Evolutionary conservation across 768 basidiomycete species (phyloP).

Genomic region (Hydnomerulius pinastri): DNA sequence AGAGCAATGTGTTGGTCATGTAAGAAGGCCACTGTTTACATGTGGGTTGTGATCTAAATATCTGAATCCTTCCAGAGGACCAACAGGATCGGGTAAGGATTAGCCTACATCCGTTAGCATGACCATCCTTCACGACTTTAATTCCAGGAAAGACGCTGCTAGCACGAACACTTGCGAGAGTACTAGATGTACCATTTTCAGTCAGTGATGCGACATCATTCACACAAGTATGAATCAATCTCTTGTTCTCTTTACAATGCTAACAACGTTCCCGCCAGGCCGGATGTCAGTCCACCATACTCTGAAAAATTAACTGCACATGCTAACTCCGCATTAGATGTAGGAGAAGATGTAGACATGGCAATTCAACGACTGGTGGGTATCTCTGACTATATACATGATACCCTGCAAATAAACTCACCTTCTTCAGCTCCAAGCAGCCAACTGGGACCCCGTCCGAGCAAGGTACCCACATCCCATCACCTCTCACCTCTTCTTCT

Average conservation of each 20-base stretch:
- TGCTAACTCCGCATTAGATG: slow-evolving; percentile 52
- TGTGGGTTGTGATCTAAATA: slow-evolving; percentile 7
- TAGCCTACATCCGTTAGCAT: slow-evolving; percentile 13
- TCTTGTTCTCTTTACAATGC: neutral
- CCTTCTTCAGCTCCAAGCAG: slow-evolving; percentile 71
- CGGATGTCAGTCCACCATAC: slow-evolving; percentile 56
- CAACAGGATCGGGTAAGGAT: slow-evolving; percentile 77
- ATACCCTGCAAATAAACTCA: slow-evolving; percentile 4
- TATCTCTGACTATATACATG: neutral
- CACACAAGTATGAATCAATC: slow-evolving; percentile 64
- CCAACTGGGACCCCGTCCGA: slow-evolving; percentile 83
- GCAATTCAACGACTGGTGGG: slow-evolving; percentile 80
- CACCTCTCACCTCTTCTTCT: neutral
- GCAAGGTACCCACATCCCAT: slow-evolving; percentile 63
- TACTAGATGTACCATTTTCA: slow-evolving; percentile 93
- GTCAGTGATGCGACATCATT: slow-evolving; percentile 92
- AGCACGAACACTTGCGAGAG: slow-evolving; percentile 87
- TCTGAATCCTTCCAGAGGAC: slow-evolving; percentile 53
- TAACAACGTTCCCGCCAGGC: slow-evolving; percentile 46
- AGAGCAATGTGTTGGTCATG: slow-evolving; percentile 95
- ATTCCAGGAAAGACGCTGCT: slow-evolving; percentile 81
- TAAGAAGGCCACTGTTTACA: slow-evolving; percentile 37
- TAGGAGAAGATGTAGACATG: slow-evolving; percentile 96
- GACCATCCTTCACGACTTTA: slow-evolving; percentile 2
- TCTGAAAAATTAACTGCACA: neutral